Evolutionary conservation across 768 basidiomycete genomes (phyloP).

Genomic region (Crucibulum laeve): DNA sequence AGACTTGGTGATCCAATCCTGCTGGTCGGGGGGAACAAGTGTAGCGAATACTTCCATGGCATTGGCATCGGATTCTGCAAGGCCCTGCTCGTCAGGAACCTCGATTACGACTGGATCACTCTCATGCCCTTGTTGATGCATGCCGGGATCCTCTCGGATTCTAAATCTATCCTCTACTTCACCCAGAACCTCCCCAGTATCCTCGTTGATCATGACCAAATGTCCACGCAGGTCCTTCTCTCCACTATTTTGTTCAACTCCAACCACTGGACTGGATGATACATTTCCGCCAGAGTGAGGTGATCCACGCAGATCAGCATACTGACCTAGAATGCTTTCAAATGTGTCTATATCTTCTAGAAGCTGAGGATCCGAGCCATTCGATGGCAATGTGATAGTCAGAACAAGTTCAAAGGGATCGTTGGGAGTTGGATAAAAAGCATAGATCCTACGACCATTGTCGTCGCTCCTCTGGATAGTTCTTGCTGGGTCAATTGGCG

Average conservation of each 20-base stretch:
- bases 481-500: constrained; percentile 55
- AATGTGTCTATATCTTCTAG: constrained; percentile 59
- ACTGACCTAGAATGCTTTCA: constrained; percentile 64
- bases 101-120: constrained; percentile 71
- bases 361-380: constrained; percentile 26
- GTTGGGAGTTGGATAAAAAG: constrained; percentile 32
- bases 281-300: background rate
- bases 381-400: constrained; percentile 23
- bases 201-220: constrained; percentile 69
- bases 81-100: constrained; percentile 47
- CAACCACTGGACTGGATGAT: constrained; percentile 2
- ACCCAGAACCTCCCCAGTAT: constrained; percentile 67
- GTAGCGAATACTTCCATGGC: constrained; percentile 54
- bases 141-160: constrained; percentile 55
- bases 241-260: constrained; percentile 7
- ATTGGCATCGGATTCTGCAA: constrained; percentile 30
- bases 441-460: constrained; percentile 35
- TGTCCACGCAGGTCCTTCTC: constrained; percentile 45
- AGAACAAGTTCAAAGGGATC: constrained; percentile 34
- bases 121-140: constrained; percentile 45
- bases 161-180: constrained; percentile 55
- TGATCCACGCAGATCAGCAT: constrained; percentile 41
- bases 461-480: constrained; percentile 35
- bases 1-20: constrained; percentile 63
- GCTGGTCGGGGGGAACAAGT: constrained; percentile 60